Base-by-base conservation (phyloP, 2,329 filamentous ascomycete genomes). In the Graphiopsis chlorocephala region DNA sequence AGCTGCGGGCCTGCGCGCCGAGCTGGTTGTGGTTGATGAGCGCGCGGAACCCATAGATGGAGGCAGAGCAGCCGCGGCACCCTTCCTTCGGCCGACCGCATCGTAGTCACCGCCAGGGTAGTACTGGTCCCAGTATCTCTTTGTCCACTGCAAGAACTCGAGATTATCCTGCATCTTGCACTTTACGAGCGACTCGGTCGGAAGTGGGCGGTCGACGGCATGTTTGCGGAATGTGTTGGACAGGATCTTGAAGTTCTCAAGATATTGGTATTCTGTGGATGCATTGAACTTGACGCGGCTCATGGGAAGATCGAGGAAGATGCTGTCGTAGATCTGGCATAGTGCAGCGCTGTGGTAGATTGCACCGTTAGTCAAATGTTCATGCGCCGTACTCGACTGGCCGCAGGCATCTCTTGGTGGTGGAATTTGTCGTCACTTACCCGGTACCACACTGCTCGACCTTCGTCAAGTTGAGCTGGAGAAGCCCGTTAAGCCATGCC, bases 131-230 rank as follows among this genome's bases (percentile, higher is more conserved):
- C 95, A 99, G 83, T 93, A 97, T 72, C 86, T 85, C 86, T 99
- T 99, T 66, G 89, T 89, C 90, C 93, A 99, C 82, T 99, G 95
- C 67, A 99, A 84, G 78, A 99, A 99, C 77, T 98, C 95, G 73
- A 99, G 90, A 83, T 99, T 99, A 80, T 99, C 95, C 85, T 99
- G 95, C 94, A 99, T 99, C 84, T 97, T 97, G 85, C 95, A 99
- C 80, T 98, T 99, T 73, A 95, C 87, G 66, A 99, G 88, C 65
- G 86, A 84, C 78, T 97, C 88, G 77, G 98, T 92, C 66, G 92
- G 92, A 72, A 99, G 89, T 29, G 90, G 90, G 77, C 93, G 93
- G 73, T 98, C 93, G 82, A 99, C 86, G 69, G 88, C 84, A 81
- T 98, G 93, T 79, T 90, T 91, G 68, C 88, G 84, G 76, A 98